These are phyloP conservation scores for Zymoseptoria pseudotritici DNA, from an alignment of 2,329 filamentous ascomycete genomes.

Conservation along the genomic window DNA sequence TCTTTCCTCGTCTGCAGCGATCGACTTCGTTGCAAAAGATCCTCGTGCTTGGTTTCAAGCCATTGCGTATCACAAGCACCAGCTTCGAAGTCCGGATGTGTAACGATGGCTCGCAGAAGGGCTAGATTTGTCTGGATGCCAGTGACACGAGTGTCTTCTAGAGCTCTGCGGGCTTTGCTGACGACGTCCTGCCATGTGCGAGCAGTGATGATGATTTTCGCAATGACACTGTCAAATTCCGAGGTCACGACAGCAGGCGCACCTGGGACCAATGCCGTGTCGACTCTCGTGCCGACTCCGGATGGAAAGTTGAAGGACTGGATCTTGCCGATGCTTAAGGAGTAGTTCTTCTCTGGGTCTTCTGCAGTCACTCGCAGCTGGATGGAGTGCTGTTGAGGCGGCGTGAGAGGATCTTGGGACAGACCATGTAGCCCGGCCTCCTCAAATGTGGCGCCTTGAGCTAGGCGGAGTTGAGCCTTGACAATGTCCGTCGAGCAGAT, in stretches of 20 bases:
- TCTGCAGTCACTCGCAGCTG: constrained; percentile 54
- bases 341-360: constrained; percentile 46
- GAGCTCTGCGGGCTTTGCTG: constrained; percentile 47
- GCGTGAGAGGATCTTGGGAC: constrained; percentile 27
- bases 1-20: constrained; percentile 9
- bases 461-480: constrained; percentile 46
- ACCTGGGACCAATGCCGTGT: constrained; percentile 46
- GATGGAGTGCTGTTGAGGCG: constrained; percentile 42
- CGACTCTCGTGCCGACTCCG: constrained; percentile 52
- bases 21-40: constrained; percentile 29
- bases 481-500: constrained; percentile 50
- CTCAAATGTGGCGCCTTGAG: constrained; percentile 42
- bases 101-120: constrained; percentile 48
- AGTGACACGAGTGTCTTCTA: constrained; percentile 48
- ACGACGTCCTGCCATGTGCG: constrained; percentile 46
- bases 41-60: constrained; percentile 45
- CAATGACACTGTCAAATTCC: constrained; percentile 53
- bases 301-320: constrained; percentile 47
- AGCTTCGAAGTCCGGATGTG: constrained; percentile 42
- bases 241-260: constrained; percentile 42
- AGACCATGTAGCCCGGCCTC: constrained; percentile 21
- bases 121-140: constrained; percentile 54
- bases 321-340: constrained; percentile 55
- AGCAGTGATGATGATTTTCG: constrained; percentile 53
- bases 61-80: constrained; percentile 50